phyloP scores from a whole-genome alignment of 176 grass and related monocot species.

The Paspalum vaginatum region DNA sequence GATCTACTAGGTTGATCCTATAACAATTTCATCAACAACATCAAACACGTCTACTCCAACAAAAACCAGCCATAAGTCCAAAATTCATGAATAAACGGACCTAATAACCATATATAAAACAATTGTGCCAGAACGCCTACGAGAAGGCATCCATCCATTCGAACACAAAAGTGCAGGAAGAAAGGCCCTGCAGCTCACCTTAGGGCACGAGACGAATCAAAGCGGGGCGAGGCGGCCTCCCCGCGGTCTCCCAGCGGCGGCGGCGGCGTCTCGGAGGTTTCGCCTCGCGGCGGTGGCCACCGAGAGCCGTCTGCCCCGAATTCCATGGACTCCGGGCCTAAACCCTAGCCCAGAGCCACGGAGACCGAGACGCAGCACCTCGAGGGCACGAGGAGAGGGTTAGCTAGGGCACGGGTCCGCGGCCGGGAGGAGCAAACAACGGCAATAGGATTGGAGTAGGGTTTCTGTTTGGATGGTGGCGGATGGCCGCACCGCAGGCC shows the following conservation, averaged over 20 bases:
- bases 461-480: constrained; percentile 14
- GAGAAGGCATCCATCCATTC: background rate
- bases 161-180: background rate
- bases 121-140: background rate
- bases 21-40: constrained; percentile 15
- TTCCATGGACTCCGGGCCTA: constrained; percentile 50
- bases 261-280: background rate
- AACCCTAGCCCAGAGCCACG: constrained; percentile 48
- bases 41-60: constrained; percentile 12
- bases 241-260: constrained; percentile 18
- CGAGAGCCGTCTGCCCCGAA: constrained; percentile 40
- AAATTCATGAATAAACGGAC: constrained; percentile 2
- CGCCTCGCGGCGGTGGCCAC: constrained; percentile 37
- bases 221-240: constrained; percentile 46
- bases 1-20: constrained; percentile 10
- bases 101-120: constrained; percentile 10
- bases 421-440: background rate
- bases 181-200: constrained; percentile 42
- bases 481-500: background rate
- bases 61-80: background rate
- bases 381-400: background rate
- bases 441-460: constrained; percentile 7
- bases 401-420: background rate
- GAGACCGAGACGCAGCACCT: constrained; percentile 5
- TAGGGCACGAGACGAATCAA: constrained; percentile 70